Base-by-base conservation (phyloP, 2,329 filamentous ascomycete species). In the Phialocephala subalpina region DNA sequence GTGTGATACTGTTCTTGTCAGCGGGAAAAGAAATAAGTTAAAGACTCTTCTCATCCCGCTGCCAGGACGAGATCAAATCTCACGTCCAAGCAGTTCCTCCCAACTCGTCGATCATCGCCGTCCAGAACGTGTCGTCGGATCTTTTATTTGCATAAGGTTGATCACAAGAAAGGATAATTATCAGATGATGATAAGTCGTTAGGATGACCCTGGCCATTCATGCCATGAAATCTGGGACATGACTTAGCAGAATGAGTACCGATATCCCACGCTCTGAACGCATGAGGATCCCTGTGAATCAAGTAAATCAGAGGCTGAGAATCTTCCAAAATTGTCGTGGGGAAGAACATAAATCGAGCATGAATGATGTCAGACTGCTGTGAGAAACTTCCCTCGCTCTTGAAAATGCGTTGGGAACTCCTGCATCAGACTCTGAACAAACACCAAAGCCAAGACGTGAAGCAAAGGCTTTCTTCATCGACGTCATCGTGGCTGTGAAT, bases 81-180 rank as follows among this genome's bases (percentile, higher is more conserved):
- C 20, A 53, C 20, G 20, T 40, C 27, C 45, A 57, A 55, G 16
- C 20, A 47, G 57, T 36, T 57, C 35, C n/a, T 55, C 8, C 12
- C 8, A 55, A 22, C n/a, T 6, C 22, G 38, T 35, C 20, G 22
- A 53, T 36, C 52, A 42, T 25, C 38, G 33, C 3, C 11, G 33
- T 25, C 27, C 18, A 58, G 33, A 29, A 22, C 27, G n/a, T 36
- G 27, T 11, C n/a, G 40, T 40, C 29, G n/a, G 47, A 33, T 49
- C 29, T 58, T 61, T 58, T 5, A 49, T 63, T 62, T 53, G 66
- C 66, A 65, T 59, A 25, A 64, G 27, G 36, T 25, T 40, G 63
- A 64, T 68, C 61, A 36, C 45, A 60, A 49, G 55, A 29, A 59
- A 40, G 53, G 55, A 22, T 53, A 56, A 38, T 36, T 64, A 66